Conservation (phyloP, 495 filamentous ascomycete species). For the Neurospora sp. region DNA sequence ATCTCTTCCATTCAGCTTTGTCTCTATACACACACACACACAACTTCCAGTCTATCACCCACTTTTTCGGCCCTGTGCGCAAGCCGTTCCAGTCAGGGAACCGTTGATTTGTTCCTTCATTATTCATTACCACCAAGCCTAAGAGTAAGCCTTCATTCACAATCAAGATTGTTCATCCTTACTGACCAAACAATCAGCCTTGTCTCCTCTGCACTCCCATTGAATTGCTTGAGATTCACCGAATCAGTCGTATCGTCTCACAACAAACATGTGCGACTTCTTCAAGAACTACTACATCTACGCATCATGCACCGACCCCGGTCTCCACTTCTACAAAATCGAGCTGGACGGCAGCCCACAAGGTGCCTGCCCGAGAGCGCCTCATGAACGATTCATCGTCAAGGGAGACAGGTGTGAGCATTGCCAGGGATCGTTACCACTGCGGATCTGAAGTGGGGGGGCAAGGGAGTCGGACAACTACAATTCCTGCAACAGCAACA, state of each 20-base stretch:
- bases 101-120: background rate
- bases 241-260: background rate
- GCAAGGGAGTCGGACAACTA: background rate
- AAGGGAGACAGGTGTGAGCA: background rate
- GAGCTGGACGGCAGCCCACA: constrained; percentile 53
- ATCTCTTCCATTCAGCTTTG: background rate
- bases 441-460: background rate
- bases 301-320: constrained; percentile 55
- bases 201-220: background rate
- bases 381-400: constrained; percentile 69
- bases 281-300: constrained; percentile 73
- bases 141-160: constrained; percentile 1
- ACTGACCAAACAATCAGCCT: background rate
- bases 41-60: background rate
- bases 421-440: background rate
- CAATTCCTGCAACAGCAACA: background rate
- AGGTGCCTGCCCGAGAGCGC: constrained; percentile 49
- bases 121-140: background rate
- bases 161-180: background rate
- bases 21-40: background rate
- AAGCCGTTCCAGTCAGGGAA: background rate
- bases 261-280: constrained; percentile 60
- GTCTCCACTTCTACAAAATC: constrained; percentile 58
- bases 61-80: background rate
- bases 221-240: background rate